Conservation (phyloP, 2,329 filamentous ascomycete species). For the Verticillium nonalfalfae region DNA sequence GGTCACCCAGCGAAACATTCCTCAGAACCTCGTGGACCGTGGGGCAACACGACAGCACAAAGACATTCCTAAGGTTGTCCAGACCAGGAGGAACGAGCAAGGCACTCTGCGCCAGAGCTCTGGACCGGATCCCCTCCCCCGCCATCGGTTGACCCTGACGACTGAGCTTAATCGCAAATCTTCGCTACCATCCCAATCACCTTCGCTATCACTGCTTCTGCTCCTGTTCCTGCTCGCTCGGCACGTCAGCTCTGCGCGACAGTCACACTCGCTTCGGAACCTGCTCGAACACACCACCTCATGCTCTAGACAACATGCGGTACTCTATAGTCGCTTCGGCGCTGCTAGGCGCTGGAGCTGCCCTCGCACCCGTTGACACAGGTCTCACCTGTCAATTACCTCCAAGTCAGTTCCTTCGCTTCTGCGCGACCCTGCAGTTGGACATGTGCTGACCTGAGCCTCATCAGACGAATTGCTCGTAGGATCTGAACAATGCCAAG, state of each 20-base stretch:
- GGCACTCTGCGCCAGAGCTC: not conserved
- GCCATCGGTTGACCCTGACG: not conserved
- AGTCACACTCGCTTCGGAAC: not conserved
- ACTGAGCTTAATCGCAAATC: not conserved
- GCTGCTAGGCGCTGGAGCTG: not conserved
- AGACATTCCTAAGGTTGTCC: not conserved
- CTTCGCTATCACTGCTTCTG: not conserved
- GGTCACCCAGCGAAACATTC: not conserved
- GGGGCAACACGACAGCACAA: not conserved
- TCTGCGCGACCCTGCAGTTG: not conserved
- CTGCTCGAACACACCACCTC: not conserved
- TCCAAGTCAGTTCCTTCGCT: not conserved
- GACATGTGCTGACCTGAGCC: not conserved
- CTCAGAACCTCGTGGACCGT: not conserved
- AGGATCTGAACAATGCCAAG: not conserved
- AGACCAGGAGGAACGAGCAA: not conserved
- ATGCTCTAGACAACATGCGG: not conserved
- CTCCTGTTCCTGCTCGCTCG: not conserved
- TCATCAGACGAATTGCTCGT: not conserved
- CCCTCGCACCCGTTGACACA: constrained; percentile 34
- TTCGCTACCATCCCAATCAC: not conserved
- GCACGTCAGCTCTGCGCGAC: not conserved
- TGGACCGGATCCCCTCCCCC: not conserved
- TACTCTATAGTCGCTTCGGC: not conserved
- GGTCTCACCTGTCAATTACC: constrained; percentile 1